Evolutionary conservation across 202 grass and related monocot species (phyloP), one percentile per base, ranked within the genome.

Genomic region (Setaria italica): DNA sequence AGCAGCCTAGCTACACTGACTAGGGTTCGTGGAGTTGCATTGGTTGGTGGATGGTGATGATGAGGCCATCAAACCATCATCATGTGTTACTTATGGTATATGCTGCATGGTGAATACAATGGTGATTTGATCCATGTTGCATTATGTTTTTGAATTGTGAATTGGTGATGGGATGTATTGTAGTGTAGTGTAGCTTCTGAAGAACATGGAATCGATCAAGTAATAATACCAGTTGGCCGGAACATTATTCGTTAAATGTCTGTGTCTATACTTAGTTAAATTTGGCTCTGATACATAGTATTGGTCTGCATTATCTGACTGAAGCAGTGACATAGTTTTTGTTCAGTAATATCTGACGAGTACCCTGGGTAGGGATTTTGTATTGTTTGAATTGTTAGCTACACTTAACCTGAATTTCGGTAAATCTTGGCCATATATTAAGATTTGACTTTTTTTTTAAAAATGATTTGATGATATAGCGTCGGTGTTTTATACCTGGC

Each of bases 11-110:
- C 5, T 4, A 30, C 11, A 77, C 7, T n/a, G 74, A 25, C 74
- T 63, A 46, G 75, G 56, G 56, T 43, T 81, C 64, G 11, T 80
- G 63, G 62, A 42, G 19, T 39, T 76, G 51, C 33, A 57, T 67
- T 73, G 29, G 46, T 35, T 33, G 30, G 53, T 42, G 63, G 15
- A 32, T 59, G 46, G 37, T 51, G 29, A 33, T 75, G 30, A 51
- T 39, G 30, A 35, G 19, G 34, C 32, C 49, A 56, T 56, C 72
- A 75, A 56, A 55, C 35, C 48, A 55, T 75, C 48, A 55, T 12
- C 60, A 7, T 74, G 5, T 55, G 60, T 15, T 41, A 5, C 39
- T 41, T 15, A 67, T 80, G 60, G 10, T 41, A 41, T 41, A 41
- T 67, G 60, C 29, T 67, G 60, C 60, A 34, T 33, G 60, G 29